Evolutionary conservation across 2,329 filamentous ascomycete genomes (phyloP), one percentile per base, ranked within the genome.

Genomic region (Colletotrichum scovillei): DNA sequence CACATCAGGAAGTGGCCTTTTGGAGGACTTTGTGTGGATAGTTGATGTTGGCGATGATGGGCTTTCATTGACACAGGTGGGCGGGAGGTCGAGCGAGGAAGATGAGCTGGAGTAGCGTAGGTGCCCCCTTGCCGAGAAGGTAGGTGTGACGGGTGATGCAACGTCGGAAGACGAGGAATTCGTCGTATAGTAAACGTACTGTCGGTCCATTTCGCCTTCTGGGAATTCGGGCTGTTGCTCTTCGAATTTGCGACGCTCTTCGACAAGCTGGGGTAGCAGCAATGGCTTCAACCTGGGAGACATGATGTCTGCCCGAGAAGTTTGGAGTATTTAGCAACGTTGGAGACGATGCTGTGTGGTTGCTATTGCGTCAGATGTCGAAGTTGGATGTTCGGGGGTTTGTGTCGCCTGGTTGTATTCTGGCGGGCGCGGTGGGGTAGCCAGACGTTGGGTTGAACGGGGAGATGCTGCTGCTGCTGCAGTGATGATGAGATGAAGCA

Each of bases 1-100:
- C 24, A 98, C 93, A 78, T 97, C 94, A 19, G 94, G 93, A 74
- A 98, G 86, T 65, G 88, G 88, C 73, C 90, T 88, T 83, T 94
- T 94, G 78, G 88, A 86, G 0, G 89, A 85, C 76, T 91, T 90
- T 74, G 77, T 76, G 65, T 78, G 74, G 84, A 83, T 67, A 14
- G 67, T 69, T 28, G 68, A 71, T 7, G 84, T 88, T 72, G 88
- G 92, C 73, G 87, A 92, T 68, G 87, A 92, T 75, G 82, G 83
- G 79, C 83, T 83, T 76, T 91, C 91, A 26, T 65, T 70, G 74
- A 80, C 80, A 76, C 84, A 84, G 5, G 81, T 79, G 24, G 88
- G 84, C 19, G 89, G 85, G 9, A 94, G 87, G 69, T 93, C 92
- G 69, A 94, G 86, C 5, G 95, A 97, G 1, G 95, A 97, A 32